phyloP scores from a whole-genome alignment of 2,329 filamentous ascomycete species.

The Talaromyces islandicus region DNA sequence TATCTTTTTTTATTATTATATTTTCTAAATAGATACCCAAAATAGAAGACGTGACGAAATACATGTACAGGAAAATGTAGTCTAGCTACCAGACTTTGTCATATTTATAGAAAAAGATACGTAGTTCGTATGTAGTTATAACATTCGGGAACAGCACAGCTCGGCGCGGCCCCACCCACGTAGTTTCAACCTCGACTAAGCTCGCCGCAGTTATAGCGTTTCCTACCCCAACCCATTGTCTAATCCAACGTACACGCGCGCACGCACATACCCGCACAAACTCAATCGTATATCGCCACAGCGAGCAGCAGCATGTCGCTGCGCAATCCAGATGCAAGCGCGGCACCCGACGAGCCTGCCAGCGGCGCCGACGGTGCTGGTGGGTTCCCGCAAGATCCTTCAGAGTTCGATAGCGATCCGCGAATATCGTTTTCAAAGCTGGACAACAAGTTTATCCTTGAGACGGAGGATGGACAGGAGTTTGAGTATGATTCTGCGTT shows the following conservation, averaged over 20 bases:
- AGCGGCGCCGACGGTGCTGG: conserved; percentile 3
- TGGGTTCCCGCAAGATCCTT: conserved; percentile 50
- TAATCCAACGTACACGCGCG: neutral
- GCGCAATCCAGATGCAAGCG: neutral
- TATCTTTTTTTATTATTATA: neutral
- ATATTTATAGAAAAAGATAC: no score
- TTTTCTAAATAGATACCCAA: conserved; percentile 2
- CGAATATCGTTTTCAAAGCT: conserved; percentile 83
- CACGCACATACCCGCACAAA: neutral
- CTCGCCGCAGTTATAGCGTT: neutral
- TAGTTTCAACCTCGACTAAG: neutral
- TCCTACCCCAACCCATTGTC: neutral
- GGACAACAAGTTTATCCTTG: conserved; percentile 75
- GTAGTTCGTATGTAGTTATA: no score
- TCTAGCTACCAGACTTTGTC: neutral
- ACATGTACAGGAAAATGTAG: neutral
- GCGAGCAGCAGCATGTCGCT: neutral
- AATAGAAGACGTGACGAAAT: neutral
- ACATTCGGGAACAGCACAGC: neutral
- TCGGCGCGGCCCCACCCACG: neutral
- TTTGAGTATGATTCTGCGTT: conserved; percentile 71
- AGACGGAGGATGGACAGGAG: conserved; percentile 77
- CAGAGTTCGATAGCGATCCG: conserved; percentile 68
- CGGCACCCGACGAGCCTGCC: neutral
- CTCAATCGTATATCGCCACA: neutral